Conservation (phyloP, 768 basidiomycete genomes). For the Hemileccinum rubropunctum region DNA sequence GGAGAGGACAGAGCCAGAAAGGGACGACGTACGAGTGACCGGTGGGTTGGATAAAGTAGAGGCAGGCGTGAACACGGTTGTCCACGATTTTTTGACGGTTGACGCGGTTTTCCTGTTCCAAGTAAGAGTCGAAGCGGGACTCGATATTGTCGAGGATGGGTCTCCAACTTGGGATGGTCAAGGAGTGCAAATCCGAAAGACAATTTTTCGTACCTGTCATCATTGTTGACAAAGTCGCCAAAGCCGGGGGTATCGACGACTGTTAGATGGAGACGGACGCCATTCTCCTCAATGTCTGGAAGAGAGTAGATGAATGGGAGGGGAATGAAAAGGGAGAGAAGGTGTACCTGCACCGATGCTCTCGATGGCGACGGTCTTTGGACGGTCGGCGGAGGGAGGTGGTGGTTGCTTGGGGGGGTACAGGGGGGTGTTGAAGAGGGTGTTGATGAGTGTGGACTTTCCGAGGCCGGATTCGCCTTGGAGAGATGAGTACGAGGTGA, state of each 20-base stretch:
- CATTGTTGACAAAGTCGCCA: slow-evolving; percentile 99
- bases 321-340: background rate
- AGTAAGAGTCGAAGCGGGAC: slow-evolving; percentile 93
- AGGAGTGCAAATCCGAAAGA: slow-evolving; percentile 9
- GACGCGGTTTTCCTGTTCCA: slow-evolving; percentile 98
- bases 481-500: slow-evolving; percentile 11
- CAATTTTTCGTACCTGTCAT: slow-evolving; percentile 70
- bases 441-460: slow-evolving; percentile 98
- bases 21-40: slow-evolving; percentile 80
- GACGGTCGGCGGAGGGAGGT: slow-evolving; percentile 79
- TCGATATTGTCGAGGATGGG: slow-evolving; percentile 99
- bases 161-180: slow-evolving; percentile 72
- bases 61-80: slow-evolving; percentile 96
- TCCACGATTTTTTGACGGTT: slow-evolving; percentile 92
- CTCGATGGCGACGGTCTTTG: slow-evolving; percentile 96
- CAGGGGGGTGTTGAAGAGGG: slow-evolving; percentile 94
- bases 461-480: slow-evolving; percentile 96
- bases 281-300: slow-evolving; percentile 97
- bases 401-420: slow-evolving; percentile 86
- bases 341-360: slow-evolving; percentile 91
- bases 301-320: slow-evolving; percentile 20
- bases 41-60: slow-evolving; percentile 99
- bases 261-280: slow-evolving; percentile 93
- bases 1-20: too few relatives aligned
- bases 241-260: slow-evolving; percentile 99